Base-by-base conservation (phyloP, 352 stramenopile genomes). In the Phytophthora brassicae region DNA sequence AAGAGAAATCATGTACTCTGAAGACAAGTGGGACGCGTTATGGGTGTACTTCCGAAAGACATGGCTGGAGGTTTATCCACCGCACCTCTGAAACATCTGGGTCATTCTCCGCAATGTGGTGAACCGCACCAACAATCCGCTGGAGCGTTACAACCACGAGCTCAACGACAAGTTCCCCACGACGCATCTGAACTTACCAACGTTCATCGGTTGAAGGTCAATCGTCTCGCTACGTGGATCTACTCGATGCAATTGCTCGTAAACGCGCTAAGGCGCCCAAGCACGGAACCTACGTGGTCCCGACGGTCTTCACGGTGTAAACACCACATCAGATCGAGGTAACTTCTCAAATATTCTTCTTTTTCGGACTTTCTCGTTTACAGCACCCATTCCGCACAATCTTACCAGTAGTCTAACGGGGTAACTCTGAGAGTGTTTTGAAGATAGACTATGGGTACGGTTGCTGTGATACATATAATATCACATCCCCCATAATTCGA, bases 121-220 rank as follows among this genome's bases (percentile, higher is more conserved):
- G 7, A 62, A 59, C 19, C 23, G 56, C 1, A 70, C 56, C n/a
- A 67, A 66, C 50, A 70, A 24, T 51, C 61, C 0, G 26, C 60
- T 75, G 0, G 61, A 75, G 41, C 31, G 61, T 9, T 68, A 64
- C 46, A 68, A 71, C 24, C 45, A 42, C 0, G 57, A 67, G 24
- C 26, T 71, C 14, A 70, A 71, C 19, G 36, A 13, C 1, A 42
- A 17, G 0, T 74, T 75, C 35, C 4, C 5, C 0, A 63, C 48
- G 2, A 33, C 20, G 2, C 33, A 56, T 13, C 59, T 50, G 0
- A 61, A 53, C 6, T n/a, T 64, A 6, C 38, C 56, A n/a, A 49
- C 38, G 4, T 66, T 69, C 24, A 44, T 61, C 5, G 33, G 46
- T 70, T 20, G 60, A 70, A 33, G 23, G 36, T 4, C 33, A 60